Evolutionary conservation across 139 green algal genomes (phyloP).

Genomic region (Coccomyxa sp.): DNA sequence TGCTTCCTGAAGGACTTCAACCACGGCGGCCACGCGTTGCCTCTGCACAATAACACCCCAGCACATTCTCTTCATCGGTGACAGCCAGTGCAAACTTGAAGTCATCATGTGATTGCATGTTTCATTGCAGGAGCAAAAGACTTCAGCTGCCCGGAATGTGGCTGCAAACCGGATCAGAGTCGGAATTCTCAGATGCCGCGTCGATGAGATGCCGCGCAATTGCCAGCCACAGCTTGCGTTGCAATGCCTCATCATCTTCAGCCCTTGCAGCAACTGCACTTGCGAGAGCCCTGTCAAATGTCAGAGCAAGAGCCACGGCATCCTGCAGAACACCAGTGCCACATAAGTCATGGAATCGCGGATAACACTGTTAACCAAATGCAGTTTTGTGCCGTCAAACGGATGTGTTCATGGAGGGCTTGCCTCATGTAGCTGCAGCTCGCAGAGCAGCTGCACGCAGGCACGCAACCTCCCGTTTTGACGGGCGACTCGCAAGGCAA

Average conservation of each 20-base stretch:
- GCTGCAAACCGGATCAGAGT: conserved; percentile 1
- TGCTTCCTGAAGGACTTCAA: conserved; percentile 62
- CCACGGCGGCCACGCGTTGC: conserved; percentile 54
- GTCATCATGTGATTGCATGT: no score
- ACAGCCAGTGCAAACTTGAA: no score
- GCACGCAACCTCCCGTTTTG: conserved; percentile 47
- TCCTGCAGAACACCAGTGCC: conserved; percentile 43
- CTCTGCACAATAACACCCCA: conserved; percentile 23
- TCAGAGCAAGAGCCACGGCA: conserved; percentile 74
- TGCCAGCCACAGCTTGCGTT: conserved; percentile 83
- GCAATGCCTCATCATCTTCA: conserved; percentile 54
- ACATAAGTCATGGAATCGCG: background rate
- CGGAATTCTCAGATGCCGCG: background rate
- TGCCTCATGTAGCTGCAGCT: conserved; percentile 59
- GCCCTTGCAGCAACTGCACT: conserved; percentile 63
- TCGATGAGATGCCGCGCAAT: conserved; percentile 84
- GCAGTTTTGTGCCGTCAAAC: background rate
- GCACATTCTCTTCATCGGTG: background rate
- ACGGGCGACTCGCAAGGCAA: conserved; percentile 72
- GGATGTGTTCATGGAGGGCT: background rate
- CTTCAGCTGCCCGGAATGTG: background rate
- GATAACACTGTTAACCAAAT: background rate
- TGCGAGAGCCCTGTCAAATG: conserved; percentile 69
- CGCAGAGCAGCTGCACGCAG: conserved; percentile 74
- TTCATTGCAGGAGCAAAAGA: background rate